Evolutionary conservation across 2,329 filamentous ascomycete genomes (phyloP), one percentile per base, ranked within the genome.

Genomic region (Dactylellina drechsleri): DNA sequence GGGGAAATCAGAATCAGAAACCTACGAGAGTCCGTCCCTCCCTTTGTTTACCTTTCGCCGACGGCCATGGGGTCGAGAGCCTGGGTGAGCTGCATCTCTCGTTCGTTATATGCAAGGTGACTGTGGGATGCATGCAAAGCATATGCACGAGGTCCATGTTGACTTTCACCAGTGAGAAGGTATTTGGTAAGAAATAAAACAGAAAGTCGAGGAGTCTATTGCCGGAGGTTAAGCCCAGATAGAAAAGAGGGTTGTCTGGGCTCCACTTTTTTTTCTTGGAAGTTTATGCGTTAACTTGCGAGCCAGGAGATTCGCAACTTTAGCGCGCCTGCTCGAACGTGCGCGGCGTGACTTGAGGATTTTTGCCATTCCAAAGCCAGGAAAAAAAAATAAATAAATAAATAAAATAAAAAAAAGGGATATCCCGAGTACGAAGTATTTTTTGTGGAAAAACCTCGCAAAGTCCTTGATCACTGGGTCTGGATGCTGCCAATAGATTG

Each of bases 21-120:
- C 47, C 43, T 53, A 61, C 53, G 52, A 65, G 53, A 36, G 31
- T 7, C 31, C 16, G 15, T 64, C 60, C 31, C 10, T 10, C 31
- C 31, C 58, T 75, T 75, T 75, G 71, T 75, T 75, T 75, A 75
- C 71, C 64, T 75, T 75, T 75, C 56, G 62, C 70, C 70, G 70
- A 23, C 71, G 68, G 68, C 61, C 61, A 73, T 73, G 68, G 67
- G 68, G 68, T 66, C 56, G 49, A 60, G 61, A 66, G 58, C 64
- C 71, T 75, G 71, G 62, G 52, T 41, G 57, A 75, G 43, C 71
- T 75, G 71, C 71, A 75, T 62, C 71, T 75, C 71, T 75, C 64
- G 71, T 75, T 75, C 71, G 71, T 67, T 75, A 61, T 58, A 68
- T 75, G 71, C 71, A 75, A 75, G 64, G 71, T 75, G 71, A 75